phyloP scores from a whole-genome alignment of 371 early-diverging fungal genomes.

The Batrachochytrium dendrobatidis region DNA sequence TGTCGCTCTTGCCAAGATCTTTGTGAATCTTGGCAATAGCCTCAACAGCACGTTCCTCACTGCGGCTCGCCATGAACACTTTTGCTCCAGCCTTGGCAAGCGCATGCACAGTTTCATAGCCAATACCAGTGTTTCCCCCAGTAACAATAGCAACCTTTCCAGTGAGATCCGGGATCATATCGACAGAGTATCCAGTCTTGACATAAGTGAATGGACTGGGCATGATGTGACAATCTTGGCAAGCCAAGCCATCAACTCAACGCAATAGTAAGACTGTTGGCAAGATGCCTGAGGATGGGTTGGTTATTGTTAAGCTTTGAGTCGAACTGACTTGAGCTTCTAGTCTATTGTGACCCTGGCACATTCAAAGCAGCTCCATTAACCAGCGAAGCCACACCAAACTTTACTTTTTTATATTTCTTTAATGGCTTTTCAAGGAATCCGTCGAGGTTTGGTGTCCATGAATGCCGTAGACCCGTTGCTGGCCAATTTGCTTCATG shows the following conservation, averaged over 20 bases:
- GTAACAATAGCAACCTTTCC: constrained; percentile 67
- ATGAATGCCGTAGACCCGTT: not conserved
- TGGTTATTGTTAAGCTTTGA: too few species aligned
- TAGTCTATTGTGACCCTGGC: too few species aligned
- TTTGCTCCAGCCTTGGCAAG: constrained; percentile 50
- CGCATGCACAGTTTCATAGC: constrained; percentile 49
- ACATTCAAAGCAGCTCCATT: too few species aligned
- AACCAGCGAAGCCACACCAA: too few species aligned
- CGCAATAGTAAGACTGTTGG: too few species aligned
- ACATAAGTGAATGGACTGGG: too few species aligned
- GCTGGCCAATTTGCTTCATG: constrained; percentile 9
- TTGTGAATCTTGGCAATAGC: constrained; percentile 27
- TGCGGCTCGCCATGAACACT: constrained; percentile 14
- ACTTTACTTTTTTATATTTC: too few species aligned
- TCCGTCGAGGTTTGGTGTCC: not conserved
- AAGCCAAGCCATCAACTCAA: too few species aligned
- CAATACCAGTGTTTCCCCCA: constrained; percentile 65
- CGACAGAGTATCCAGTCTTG: constrained; percentile 25
- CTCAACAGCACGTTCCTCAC: constrained; percentile 13
- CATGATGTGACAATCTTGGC: too few species aligned
- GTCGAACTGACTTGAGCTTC: too few species aligned
- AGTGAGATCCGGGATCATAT: constrained; percentile 54
- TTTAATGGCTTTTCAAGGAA: not conserved
- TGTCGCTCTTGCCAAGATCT: constrained; percentile 9
- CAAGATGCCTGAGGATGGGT: too few species aligned